A percentile compares a stretch with the other conserved stretches of the same genome.
phyloP scores from a whole-genome alignment of 768 basidiomycete genomes.

The Termitomyces titanicus region DNA sequence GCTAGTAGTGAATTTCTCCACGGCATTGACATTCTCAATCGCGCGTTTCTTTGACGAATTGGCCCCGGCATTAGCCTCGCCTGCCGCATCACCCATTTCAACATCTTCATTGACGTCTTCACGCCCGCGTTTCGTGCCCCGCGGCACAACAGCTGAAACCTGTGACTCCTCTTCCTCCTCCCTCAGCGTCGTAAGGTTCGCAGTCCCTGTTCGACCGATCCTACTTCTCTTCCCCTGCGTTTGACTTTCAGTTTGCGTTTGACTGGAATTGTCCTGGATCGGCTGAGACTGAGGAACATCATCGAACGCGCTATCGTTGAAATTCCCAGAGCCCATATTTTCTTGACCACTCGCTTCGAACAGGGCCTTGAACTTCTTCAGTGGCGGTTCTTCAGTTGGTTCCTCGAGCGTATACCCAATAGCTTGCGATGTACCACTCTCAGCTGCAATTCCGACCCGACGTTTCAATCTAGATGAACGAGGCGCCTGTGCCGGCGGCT shows the following conservation, averaged over 20 bases:
- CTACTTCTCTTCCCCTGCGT: slow-evolving; percentile 17
- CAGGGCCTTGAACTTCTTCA: slow-evolving; percentile 68
- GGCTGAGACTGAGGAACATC: slow-evolving; percentile 10
- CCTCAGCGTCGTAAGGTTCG: slow-evolving; percentile 28
- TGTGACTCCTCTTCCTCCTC: slow-evolving; percentile 58
- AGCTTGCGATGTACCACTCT: slow-evolving; percentile 18
- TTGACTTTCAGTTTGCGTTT: slow-evolving; percentile 35
- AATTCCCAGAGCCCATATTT: slow-evolving; percentile 12
- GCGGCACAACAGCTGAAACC: slow-evolving; percentile 12
- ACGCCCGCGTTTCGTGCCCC: slow-evolving; percentile 38
- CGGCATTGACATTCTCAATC: slow-evolving; percentile 31
- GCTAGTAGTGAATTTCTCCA: slow-evolving; percentile 1
- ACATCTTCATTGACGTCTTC: slow-evolving; percentile 34
- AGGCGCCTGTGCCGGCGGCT: slow-evolving; percentile 37
- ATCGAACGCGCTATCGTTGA: slow-evolving; percentile 15
- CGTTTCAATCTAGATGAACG: slow-evolving; percentile 51
- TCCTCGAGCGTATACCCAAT: slow-evolving; percentile 20
- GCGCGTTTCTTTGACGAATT: slow-evolving; percentile 41
- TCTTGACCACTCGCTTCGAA: slow-evolving; percentile 65
- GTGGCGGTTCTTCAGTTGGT: slow-evolving; percentile 45
- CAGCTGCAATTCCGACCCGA: slow-evolving; percentile 35
- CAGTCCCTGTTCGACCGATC: slow-evolving; percentile 7
- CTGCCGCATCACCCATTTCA: slow-evolving; percentile 30
- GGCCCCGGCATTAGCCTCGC: slow-evolving; percentile 12
- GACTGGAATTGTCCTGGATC: slow-evolving; percentile 13